phyloP scores from a whole-genome alignment of 1,139 yeast genomes.

The Geotrichum histeridarum region DNA sequence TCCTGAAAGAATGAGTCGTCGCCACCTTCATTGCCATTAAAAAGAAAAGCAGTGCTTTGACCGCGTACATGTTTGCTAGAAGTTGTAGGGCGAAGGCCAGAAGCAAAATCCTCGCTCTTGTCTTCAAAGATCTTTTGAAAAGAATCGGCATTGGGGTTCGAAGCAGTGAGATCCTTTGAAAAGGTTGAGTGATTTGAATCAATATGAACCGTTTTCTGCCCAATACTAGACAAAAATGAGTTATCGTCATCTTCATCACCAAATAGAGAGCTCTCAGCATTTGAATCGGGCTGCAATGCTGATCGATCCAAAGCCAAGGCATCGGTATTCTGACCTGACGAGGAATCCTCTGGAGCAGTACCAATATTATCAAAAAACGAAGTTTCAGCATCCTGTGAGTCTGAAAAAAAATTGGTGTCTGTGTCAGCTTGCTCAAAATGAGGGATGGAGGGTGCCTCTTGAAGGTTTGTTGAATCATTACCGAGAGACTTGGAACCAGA shows the following conservation, averaged over 20 bases:
- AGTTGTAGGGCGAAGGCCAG: background rate
- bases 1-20: slow-evolving; percentile 13
- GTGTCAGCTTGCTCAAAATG: no score
- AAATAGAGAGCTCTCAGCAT: background rate
- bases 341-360: no score
- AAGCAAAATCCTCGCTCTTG: slow-evolving; percentile 2
- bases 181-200: background rate
- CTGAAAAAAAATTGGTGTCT: no score
- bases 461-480: no score
- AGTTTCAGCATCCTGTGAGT: no score
- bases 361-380: no score
- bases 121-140: slow-evolving; percentile 7
- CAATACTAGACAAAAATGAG: slow-evolving; percentile 1
- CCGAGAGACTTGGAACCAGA: no score
- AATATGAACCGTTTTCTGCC: background rate
- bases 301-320: no score
- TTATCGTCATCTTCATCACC: background rate
- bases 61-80: background rate
- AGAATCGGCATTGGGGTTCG: background rate
- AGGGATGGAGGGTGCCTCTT: no score
- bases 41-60: slow-evolving; percentile 11
- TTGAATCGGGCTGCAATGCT: background rate
- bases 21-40: slow-evolving; percentile 1
- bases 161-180: no score
- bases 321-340: no score